Percentiles rank a stretch among this genome's conserved stretches.
Evolutionary conservation across 768 basidiomycete genomes (phyloP).

Genomic region (Lenzites betulinus): DNA sequence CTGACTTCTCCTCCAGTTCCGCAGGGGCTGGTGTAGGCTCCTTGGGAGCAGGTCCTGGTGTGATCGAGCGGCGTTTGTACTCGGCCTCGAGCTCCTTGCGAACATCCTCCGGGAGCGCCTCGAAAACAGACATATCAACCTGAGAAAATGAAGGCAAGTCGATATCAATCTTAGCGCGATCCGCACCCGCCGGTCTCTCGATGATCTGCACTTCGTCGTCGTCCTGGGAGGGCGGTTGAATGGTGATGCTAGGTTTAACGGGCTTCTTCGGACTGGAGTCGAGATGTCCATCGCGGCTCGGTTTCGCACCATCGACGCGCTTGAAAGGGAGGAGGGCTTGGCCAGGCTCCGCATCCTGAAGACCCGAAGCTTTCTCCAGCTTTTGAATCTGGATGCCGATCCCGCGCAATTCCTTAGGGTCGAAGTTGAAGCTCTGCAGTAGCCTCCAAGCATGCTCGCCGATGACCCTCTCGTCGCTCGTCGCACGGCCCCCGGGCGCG

Average conservation of each 20-base stretch:
- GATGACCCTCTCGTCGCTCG: conserved; percentile 71
- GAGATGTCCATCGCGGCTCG: background rate
- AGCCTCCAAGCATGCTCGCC: conserved; percentile 78
- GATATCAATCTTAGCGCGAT: background rate
- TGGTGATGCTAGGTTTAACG: conserved; percentile 21
- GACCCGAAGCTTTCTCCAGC: conserved; percentile 57
- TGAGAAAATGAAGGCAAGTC: conserved; percentile 76
- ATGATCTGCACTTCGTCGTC: conserved; percentile 24
- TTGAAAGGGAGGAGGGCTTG: conserved; percentile 69
- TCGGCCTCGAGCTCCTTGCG: conserved; percentile 68
- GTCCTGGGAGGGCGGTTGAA: conserved; percentile 38
- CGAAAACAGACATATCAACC: conserved; percentile 68
- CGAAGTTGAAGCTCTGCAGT: conserved; percentile 71
- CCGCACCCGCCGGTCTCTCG: background rate
- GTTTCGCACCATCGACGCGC: conserved; percentile 20
- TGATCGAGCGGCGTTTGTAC: conserved; percentile 61
- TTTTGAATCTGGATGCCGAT: conserved; percentile 92
- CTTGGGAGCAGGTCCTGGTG: conserved; percentile 39
- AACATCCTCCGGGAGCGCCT: conserved; percentile 70
- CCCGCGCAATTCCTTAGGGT: conserved; percentile 86
- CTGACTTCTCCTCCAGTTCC: conserved; percentile 16
- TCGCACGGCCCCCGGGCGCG: conserved; percentile 64
- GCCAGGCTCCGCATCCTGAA: conserved; percentile 41
- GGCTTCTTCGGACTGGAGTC: background rate
- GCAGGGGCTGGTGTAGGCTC: conserved; percentile 3